Evolutionary conservation across 148 eudicot genomes (phyloP).

Genomic region (Mesembryanthemum crystallinum): DNA sequence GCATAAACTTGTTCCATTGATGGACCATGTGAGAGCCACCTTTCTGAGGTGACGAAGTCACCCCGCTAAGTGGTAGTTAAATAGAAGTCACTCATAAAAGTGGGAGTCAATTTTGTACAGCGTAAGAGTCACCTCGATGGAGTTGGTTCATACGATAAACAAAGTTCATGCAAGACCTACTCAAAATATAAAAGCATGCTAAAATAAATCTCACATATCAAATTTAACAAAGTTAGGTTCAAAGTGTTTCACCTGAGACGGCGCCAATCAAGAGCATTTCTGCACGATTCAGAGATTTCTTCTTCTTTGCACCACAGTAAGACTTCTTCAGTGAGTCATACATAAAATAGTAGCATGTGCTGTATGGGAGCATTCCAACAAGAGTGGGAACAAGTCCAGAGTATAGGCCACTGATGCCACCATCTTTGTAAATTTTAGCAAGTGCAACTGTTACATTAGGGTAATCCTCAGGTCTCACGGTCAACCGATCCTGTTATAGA

Average conservation of each 20-base stretch:
- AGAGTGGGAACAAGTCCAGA: constrained; percentile 80
- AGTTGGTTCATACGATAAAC: too few relatives aligned
- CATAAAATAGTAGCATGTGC: constrained; percentile 98
- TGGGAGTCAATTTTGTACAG: too few relatives aligned
- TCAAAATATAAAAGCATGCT: background rate
- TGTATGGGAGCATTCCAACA: constrained; percentile 93
- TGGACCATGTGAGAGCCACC: too few relatives aligned
- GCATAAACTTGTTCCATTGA: too few relatives aligned
- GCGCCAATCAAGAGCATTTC: constrained; percentile 96
- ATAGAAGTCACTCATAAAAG: too few relatives aligned
- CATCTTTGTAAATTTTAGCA: constrained; percentile 64
- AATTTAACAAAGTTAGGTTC: background rate
- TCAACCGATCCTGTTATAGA: constrained; percentile 74
- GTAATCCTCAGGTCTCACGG: constrained; percentile 81
- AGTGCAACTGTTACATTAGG: constrained; percentile 69
- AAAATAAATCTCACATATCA: background rate
- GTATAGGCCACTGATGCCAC: constrained; percentile 66
- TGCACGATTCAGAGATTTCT: constrained; percentile 65
- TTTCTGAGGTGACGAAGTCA: too few relatives aligned
- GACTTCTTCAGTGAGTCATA: constrained; percentile 77
- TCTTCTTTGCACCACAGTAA: constrained; percentile 66
- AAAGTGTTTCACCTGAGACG: constrained; percentile 61
- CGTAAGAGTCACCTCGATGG: too few relatives aligned
- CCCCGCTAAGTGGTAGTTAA: too few relatives aligned
- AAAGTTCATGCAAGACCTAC: too few relatives aligned